Evolutionary conservation across 768 basidiomycete species (phyloP).

Genomic region (Boletus barrowsii): DNA sequence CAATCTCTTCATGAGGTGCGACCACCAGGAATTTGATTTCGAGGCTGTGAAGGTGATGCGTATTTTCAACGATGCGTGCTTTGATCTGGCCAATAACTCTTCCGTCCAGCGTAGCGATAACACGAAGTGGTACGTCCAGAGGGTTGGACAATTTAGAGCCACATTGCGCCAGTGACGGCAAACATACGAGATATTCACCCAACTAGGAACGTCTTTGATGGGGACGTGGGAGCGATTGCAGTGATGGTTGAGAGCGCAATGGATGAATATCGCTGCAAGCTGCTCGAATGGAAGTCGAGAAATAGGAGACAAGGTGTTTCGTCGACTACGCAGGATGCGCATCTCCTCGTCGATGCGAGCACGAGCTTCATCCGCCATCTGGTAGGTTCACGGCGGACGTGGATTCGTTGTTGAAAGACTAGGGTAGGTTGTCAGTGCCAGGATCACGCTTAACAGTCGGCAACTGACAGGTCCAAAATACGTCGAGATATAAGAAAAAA

Average conservation of each 20-base stretch:
- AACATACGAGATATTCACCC: conserved; percentile 11
- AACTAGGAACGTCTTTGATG: background rate
- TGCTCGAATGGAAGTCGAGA: conserved; percentile 13
- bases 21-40: background rate
- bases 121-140: conserved; percentile 38
- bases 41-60: background rate
- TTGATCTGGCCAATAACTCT: conserved; percentile 43
- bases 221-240: background rate
- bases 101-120: conserved; percentile 33
- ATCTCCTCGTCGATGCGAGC: background rate
- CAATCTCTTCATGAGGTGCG: background rate
- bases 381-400: no score
- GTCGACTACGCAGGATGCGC: background rate
- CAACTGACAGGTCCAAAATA: no score
- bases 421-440: no score
- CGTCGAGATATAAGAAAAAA: no score
- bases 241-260: background rate
- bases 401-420: no score
- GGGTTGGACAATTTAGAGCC: conserved; percentile 35
- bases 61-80: conserved; percentile 31
- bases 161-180: conserved; percentile 40
- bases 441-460: no score
- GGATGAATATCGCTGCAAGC: conserved; percentile 14
- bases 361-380: background rate
- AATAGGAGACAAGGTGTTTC: conserved; percentile 9